phyloP scores from a whole-genome alignment of 805 yeast species.

The Candida nanaspora region DNA sequence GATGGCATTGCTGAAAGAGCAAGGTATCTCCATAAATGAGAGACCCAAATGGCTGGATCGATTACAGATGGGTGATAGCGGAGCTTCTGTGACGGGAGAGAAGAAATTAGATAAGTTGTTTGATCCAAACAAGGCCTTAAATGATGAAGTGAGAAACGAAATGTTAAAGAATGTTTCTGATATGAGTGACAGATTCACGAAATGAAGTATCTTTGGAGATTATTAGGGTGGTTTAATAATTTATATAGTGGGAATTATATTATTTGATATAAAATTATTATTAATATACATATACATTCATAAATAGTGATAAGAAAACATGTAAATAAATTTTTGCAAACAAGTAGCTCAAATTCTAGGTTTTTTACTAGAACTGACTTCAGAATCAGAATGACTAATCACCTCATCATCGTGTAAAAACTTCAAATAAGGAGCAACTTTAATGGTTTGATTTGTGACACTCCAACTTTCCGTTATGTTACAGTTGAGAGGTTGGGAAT shows the following conservation, averaged over 20 bases:
- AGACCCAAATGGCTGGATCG: not conserved
- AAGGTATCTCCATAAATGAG: not conserved
- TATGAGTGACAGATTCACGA: constrained; percentile 4
- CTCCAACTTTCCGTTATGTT: constrained; percentile 13
- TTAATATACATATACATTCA: too few relatives aligned
- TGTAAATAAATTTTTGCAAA: too few relatives aligned
- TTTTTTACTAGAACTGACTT: constrained; percentile 6
- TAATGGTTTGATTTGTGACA: constrained; percentile 12
- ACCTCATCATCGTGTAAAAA: constrained; percentile 8
- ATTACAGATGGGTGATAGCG: not conserved
- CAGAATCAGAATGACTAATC: constrained; percentile 7
- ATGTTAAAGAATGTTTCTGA: constrained; percentile 13
- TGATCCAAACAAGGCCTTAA: constrained; percentile 15
- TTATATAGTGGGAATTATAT: too few relatives aligned
- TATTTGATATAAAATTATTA: too few relatives aligned
- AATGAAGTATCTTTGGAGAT: not conserved
- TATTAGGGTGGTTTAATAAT: too few relatives aligned
- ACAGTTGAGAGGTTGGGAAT: too few relatives aligned
- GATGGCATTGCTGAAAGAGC: not conserved
- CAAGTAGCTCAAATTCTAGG: too few relatives aligned
- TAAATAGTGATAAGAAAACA: not conserved
- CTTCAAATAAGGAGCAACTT: constrained; percentile 12
- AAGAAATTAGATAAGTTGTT: constrained; percentile 13
- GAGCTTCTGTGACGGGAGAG: too few relatives aligned
- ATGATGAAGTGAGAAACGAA: constrained; percentile 18